Evolutionary conservation across 805 yeast species (phyloP).

Genomic region (Brettanomyces bruxellensis): DNA sequence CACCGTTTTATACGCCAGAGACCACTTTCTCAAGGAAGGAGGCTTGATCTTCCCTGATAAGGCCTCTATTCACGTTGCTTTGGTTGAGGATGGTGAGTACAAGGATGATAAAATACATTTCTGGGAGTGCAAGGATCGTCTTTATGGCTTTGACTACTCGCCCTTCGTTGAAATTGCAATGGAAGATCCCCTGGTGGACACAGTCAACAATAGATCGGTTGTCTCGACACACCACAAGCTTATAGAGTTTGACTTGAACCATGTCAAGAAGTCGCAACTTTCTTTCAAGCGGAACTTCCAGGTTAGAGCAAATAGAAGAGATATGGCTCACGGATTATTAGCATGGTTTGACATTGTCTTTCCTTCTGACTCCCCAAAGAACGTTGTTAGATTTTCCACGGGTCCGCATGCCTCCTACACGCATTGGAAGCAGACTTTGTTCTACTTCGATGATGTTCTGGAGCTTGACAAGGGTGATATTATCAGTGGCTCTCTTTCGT

Average conservation of each 20-base stretch:
- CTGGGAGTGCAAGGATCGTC: constrained; percentile 70
- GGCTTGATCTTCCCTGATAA: constrained; percentile 95
- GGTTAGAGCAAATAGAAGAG: constrained; percentile 68
- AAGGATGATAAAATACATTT: constrained; percentile 84
- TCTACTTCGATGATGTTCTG: constrained; percentile 68
- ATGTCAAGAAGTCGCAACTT: constrained; percentile 74
- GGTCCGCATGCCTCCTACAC: constrained; percentile 93
- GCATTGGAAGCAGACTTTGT: constrained; percentile 98
- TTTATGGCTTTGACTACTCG: constrained; percentile 92
- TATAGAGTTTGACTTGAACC: constrained; percentile 81
- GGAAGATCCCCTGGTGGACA: constrained; percentile 92
- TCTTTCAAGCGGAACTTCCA: constrained; percentile 66
- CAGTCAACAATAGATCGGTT: constrained; percentile 70
- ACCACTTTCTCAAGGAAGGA: constrained; percentile 68
- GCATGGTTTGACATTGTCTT: constrained; percentile 95
- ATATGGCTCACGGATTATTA: constrained; percentile 78
- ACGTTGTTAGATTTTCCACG: constrained; percentile 72
- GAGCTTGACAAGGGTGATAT: constrained; percentile 69
- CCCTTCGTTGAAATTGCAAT: constrained; percentile 83
- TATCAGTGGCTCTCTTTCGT: constrained; percentile 61
- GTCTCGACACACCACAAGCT: constrained; percentile 65
- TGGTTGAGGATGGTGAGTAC: constrained; percentile 87
- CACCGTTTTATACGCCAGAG: constrained; percentile 91
- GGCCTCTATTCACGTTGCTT: constrained; percentile 82
- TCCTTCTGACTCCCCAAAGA: constrained; percentile 35